A percentile compares a stretch with the other conserved stretches of the same genome.
These are phyloP conservation scores for Aspergillus sp. DNA, from an alignment of 2,329 filamentous ascomycete species.

Conservation along the genomic window DNA sequence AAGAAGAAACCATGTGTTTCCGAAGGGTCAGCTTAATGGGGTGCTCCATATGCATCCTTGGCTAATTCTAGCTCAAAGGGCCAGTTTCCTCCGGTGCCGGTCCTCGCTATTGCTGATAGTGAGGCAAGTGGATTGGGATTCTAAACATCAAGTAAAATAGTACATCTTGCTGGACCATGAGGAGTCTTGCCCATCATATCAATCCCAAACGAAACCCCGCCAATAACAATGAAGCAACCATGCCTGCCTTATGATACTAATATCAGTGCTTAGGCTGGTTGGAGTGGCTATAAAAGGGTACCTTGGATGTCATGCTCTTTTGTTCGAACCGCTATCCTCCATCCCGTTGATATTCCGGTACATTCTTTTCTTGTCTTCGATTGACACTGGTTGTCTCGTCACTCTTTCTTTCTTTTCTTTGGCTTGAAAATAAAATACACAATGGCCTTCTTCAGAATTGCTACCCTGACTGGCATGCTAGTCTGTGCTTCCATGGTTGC, in stretches of 20 bases:
- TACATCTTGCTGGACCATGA: neutral
- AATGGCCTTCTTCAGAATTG: conserved; percentile 21
- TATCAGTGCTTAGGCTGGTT: neutral
- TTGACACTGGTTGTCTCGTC: conserved; percentile 8
- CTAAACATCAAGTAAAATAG: neutral
- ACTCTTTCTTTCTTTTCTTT: neutral
- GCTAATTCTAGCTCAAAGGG: no score
- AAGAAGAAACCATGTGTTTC: neutral
- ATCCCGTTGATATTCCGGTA: neutral
- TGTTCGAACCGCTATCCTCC: neutral
- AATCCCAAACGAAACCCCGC: neutral
- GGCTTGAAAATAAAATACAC: neutral
- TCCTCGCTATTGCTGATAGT: neutral
- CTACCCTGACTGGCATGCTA: conserved; percentile 14
- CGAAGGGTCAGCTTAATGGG: neutral
- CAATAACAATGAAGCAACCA: neutral
- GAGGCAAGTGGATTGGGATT: neutral
- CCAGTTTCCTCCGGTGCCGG: no score
- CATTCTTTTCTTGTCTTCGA: conserved; percentile 7
- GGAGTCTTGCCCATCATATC: neutral
- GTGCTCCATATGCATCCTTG: no score
- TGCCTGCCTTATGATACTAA: neutral
- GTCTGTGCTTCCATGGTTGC: conserved; percentile 23
- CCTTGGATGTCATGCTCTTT: neutral
- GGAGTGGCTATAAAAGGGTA: conserved; percentile 1